Evolutionary conservation across 164 flowering plant species (phyloP).

Genomic region (Aristolochia californica): DNA sequence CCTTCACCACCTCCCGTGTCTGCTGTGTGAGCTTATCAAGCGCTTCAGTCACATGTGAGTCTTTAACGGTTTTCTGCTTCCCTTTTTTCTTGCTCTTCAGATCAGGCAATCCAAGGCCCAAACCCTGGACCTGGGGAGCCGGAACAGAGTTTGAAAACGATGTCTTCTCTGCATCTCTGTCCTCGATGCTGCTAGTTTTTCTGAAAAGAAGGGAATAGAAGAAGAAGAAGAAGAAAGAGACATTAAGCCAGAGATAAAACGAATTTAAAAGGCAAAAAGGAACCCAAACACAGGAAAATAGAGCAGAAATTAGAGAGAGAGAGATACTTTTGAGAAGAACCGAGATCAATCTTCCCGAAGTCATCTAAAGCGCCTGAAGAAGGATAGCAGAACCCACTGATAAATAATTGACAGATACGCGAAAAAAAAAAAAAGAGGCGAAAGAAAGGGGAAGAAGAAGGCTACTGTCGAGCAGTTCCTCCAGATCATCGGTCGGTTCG

Average conservation of each 20-base stretch:
- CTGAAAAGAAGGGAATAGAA: neutral
- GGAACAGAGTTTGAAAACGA: neutral
- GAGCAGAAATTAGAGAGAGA: slow-evolving; percentile 2
- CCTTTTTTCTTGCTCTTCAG: slow-evolving; percentile 69
- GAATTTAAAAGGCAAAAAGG: slow-evolving; percentile 21
- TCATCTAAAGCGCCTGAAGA: slow-evolving; percentile 65
- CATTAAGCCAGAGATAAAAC: slow-evolving; percentile 23
- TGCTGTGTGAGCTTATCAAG: slow-evolving; percentile 86
- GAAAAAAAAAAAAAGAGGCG: slow-evolving; percentile 1
- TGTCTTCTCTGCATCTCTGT: slow-evolving; percentile 9
- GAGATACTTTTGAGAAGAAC: slow-evolving; percentile 19
- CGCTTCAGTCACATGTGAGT: slow-evolving; percentile 65
- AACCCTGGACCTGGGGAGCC: slow-evolving; percentile 47
- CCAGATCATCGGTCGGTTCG: slow-evolving; percentile 50
- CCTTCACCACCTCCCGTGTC: slow-evolving; percentile 75
- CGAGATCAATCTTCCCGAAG: slow-evolving; percentile 54
- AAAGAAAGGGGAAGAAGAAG: slow-evolving; percentile 3
- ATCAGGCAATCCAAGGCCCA: slow-evolving; percentile 84
- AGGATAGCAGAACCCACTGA: neutral
- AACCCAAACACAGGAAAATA: neutral
- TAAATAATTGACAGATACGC: neutral
- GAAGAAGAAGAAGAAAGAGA: neutral
- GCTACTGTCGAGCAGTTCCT: slow-evolving; percentile 82
- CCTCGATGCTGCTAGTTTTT: slow-evolving; percentile 12
- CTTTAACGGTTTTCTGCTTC: slow-evolving; percentile 55